Percentiles rank a stretch among this genome's conserved stretches.
Evolutionary conservation across 306 rosid species (phyloP).

Genomic region (Potentilla sterilis): DNA sequence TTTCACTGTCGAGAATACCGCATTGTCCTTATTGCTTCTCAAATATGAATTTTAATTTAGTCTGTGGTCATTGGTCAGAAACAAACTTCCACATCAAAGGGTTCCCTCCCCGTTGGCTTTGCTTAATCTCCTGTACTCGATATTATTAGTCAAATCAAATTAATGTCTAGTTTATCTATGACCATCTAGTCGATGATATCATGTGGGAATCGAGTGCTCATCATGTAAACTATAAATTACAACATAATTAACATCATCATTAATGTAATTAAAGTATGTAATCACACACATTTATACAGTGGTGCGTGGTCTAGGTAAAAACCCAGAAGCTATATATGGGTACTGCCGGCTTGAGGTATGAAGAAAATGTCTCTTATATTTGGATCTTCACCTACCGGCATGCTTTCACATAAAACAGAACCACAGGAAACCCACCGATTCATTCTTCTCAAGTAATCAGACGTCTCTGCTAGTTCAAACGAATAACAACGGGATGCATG

Average conservation of each 20-base stretch:
- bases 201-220: background rate
- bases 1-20: conserved; percentile 26
- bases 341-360: background rate
- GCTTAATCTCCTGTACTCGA: background rate
- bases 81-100: background rate
- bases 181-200: background rate
- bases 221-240: background rate
- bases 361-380: background rate
- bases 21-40: conserved; percentile 32
- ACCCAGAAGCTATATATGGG: background rate
- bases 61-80: conserved; percentile 5
- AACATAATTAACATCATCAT: no score
- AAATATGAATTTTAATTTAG: background rate
- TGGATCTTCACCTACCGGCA: background rate
- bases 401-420: background rate
- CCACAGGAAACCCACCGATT: background rate
- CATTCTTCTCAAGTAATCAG: background rate
- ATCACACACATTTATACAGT: no score
- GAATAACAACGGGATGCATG: background rate
- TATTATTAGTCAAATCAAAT: background rate
- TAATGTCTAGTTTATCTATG: background rate
- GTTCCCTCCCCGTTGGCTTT: conserved; percentile 3
- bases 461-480: background rate
- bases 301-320: background rate
- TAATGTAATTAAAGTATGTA: no score